Conservation (phyloP, 2,329 filamentous ascomycete species). For the Phoma sp. region DNA sequence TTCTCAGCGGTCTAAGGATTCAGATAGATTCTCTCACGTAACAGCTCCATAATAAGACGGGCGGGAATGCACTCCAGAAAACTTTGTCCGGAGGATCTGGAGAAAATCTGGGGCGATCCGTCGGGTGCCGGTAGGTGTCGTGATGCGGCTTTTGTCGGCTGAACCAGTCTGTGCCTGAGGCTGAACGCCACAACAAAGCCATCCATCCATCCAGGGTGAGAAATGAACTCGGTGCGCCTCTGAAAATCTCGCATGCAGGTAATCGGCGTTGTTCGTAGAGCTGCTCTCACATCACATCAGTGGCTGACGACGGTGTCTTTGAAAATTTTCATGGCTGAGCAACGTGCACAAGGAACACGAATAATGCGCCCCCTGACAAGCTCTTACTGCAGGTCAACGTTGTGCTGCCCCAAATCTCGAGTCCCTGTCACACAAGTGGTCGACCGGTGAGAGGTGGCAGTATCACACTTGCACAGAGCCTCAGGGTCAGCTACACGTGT, state of each 20-base stretch:
- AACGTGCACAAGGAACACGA: conserved; percentile 2
- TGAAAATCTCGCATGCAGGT: background rate
- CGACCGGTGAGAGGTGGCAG: conserved; percentile 5
- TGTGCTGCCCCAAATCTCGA: background rate
- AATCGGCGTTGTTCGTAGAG: background rate
- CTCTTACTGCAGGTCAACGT: background rate
- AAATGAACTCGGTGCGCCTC: conserved; percentile 1
- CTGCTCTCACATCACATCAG: background rate
- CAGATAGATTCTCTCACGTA: conserved; percentile 15
- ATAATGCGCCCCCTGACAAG: background rate
- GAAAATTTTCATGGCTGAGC: conserved; percentile 4
- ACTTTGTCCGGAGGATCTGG: background rate
- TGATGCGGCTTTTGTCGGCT: conserved; percentile 13
- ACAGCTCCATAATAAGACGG: conserved; percentile 21
- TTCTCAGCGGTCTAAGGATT: background rate
- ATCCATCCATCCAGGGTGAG: background rate
- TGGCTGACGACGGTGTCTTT: background rate
- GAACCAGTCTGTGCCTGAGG: background rate
- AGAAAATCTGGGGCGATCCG: conserved; percentile 14
- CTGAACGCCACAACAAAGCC: background rate
- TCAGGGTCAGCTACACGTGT: conserved; percentile 18
- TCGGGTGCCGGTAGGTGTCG: conserved; percentile 1
- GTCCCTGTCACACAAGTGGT: background rate
- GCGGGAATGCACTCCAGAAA: conserved; percentile 14
- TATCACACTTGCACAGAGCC: conserved; percentile 4